Percentiles rank a stretch among this genome's conserved stretches.
Conservation (phyloP, 2,329 filamentous ascomycete species). For the Xylaria sp. region DNA sequence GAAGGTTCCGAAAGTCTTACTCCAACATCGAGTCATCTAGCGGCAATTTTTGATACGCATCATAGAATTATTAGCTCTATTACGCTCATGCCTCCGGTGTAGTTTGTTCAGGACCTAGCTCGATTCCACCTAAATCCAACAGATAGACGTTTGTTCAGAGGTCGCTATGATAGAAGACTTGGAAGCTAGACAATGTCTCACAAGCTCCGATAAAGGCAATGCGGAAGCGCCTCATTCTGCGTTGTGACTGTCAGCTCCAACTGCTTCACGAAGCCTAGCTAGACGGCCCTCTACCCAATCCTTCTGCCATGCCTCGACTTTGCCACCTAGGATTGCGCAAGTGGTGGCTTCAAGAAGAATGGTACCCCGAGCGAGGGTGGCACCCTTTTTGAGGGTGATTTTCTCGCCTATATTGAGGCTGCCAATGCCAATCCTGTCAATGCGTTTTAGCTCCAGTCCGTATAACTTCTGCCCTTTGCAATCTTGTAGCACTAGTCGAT, state of each 20-base stretch:
- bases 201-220: background rate
- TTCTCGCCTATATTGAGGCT: conserved; percentile 83
- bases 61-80: background rate
- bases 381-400: conserved; percentile 73
- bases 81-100: background rate
- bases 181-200: background rate
- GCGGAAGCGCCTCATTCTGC: conserved; percentile 19
- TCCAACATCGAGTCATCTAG: conserved; percentile 3
- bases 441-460: conserved; percentile 75
- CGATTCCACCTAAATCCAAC: background rate
- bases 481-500: conserved; percentile 87
- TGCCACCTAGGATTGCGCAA: conserved; percentile 84
- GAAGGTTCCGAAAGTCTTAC: background rate
- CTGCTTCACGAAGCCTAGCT: conserved; percentile 70
- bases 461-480: conserved; percentile 73
- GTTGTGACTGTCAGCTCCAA: conserved; percentile 52
- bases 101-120: background rate
- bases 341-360: conserved; percentile 78
- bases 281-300: conserved; percentile 80
- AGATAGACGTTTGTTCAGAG: conserved; percentile 5
- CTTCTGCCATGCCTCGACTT: conserved; percentile 82
- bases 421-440: conserved; percentile 72
- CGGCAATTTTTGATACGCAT: background rate
- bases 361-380: conserved; percentile 77
- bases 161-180: conserved; percentile 1